Percentiles rank a stretch among this genome's conserved stretches.
phyloP scores from a whole-genome alignment of 495 filamentous ascomycete genomes.

The Pyrenopolyporus hunteri region DNA sequence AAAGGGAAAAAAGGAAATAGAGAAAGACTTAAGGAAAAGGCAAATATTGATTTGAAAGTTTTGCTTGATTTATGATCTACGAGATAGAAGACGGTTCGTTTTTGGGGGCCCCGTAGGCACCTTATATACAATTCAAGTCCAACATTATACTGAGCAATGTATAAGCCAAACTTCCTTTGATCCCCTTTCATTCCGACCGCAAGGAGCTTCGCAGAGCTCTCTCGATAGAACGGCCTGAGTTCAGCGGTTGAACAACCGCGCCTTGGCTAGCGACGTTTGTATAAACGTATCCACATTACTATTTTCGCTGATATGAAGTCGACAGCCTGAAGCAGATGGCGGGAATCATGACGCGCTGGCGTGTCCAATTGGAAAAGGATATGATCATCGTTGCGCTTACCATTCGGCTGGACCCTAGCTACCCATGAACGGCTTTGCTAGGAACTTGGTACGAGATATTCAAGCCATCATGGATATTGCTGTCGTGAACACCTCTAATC shows the following conservation, averaged over 20 bases:
- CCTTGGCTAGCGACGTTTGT: conserved; percentile 9
- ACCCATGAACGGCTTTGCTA: neutral
- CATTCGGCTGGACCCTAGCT: neutral
- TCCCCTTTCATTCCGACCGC: conserved; percentile 8
- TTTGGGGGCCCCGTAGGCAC: conserved; percentile 3
- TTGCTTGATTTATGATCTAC: conserved; percentile 19
- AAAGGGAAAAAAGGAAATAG: conserved; percentile 39
- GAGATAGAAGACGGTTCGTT: conserved; percentile 2
- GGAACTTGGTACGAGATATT: conserved; percentile 1
- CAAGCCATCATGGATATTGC: conserved; percentile 2
- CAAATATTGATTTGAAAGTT: conserved; percentile 23
- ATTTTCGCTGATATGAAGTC: conserved; percentile 19
- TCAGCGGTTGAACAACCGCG: neutral
- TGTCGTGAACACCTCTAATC: conserved; percentile 2
- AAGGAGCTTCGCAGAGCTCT: conserved; percentile 1
- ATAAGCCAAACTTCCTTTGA: conserved; percentile 14
- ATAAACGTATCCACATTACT: conserved; percentile 12
- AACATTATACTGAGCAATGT: neutral
- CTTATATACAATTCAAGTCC: conserved; percentile 18
- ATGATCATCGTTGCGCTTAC: conserved; percentile 17
- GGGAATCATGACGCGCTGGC: conserved; percentile 38
- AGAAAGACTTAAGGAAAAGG: conserved; percentile 39
- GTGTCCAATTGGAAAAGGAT: conserved; percentile 26
- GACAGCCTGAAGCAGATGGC: conserved; percentile 21
- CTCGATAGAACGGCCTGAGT: conserved; percentile 5